Evolutionary conservation across 1,284 basidiomycete species (phyloP).

Genomic region (Neonothopanus nambi): DNA sequence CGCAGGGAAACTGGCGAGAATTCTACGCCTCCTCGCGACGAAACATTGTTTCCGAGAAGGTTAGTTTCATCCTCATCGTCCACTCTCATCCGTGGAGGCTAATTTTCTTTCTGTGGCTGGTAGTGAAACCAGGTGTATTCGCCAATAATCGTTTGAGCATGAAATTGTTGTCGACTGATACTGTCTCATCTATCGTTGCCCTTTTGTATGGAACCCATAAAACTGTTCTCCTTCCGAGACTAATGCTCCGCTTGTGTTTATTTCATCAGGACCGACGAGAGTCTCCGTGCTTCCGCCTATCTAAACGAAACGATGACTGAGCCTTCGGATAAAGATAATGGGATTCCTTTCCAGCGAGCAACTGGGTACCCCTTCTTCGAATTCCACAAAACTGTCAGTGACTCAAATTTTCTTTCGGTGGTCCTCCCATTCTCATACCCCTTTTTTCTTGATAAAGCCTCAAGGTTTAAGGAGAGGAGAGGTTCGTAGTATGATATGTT

Average conservation of each 20-base stretch:
- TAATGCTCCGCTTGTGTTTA: background rate
- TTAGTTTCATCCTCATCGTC: conserved; percentile 4
- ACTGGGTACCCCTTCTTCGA: conserved; percentile 12
- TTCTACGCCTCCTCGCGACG: conserved; percentile 33
- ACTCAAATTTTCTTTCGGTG: too few species aligned
- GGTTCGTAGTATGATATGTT: background rate
- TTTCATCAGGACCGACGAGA: conserved; percentile 26
- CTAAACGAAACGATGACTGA: conserved; percentile 12
- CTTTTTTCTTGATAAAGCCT: background rate
- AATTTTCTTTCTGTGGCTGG: background rate
- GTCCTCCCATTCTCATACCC: background rate
- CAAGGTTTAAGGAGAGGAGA: conserved; percentile 7
- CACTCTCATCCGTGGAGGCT: background rate
- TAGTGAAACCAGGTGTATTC: conserved; percentile 25
- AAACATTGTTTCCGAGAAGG: conserved; percentile 35
- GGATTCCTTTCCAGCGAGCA: conserved; percentile 12
- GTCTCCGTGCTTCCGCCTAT: conserved; percentile 11
- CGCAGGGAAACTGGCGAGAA: conserved; percentile 27
- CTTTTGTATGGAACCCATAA: conserved; percentile 1
- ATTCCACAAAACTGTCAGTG: conserved; percentile 6
- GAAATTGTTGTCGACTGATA: conserved; percentile 25
- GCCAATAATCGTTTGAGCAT: conserved; percentile 36
- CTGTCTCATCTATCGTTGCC: conserved; percentile 22
- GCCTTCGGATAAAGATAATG: conserved; percentile 1
- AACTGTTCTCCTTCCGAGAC: too few species aligned